These are phyloP conservation scores for Termitomyces sp. DNA, from an alignment of 768 basidiomycete genomes.

Conservation along the genomic window DNA sequence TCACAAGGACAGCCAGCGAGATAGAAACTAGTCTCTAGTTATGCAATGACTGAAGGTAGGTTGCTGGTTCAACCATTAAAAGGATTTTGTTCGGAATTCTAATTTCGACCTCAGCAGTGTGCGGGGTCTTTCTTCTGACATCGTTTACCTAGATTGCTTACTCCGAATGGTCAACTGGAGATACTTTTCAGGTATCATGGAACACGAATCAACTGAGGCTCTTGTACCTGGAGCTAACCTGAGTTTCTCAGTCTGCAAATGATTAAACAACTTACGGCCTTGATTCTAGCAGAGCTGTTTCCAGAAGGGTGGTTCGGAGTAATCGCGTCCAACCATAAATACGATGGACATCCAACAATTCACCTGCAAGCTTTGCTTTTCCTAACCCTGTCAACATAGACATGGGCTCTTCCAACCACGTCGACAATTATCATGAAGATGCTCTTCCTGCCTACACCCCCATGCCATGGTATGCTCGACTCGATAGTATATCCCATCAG, in stretches of 20 bases:
- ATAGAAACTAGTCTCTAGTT: neutral
- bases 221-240: constrained; percentile 7
- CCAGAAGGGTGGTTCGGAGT: constrained; percentile 7
- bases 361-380: constrained; percentile 1
- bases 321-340: constrained; percentile 8
- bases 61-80: neutral
- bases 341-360: neutral
- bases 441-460: constrained; percentile 36
- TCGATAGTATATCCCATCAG: neutral
- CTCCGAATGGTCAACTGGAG: constrained; percentile 7
- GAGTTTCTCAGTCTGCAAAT: constrained; percentile 7
- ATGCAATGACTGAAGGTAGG: neutral
- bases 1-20: neutral
- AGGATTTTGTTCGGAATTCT: neutral
- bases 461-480: constrained; percentile 35
- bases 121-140: constrained; percentile 1
- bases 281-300: neutral
- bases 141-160: neutral
- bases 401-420: constrained; percentile 8
- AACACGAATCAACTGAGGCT: neutral
- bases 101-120: neutral
- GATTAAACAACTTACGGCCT: neutral
- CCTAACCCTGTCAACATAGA: constrained; percentile 6
- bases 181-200: constrained; percentile 1
- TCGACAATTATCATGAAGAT: constrained; percentile 29